Evolutionary conservation across 352 stramenopile species (phyloP).

Genomic region (Pythium dissotocum): DNA sequence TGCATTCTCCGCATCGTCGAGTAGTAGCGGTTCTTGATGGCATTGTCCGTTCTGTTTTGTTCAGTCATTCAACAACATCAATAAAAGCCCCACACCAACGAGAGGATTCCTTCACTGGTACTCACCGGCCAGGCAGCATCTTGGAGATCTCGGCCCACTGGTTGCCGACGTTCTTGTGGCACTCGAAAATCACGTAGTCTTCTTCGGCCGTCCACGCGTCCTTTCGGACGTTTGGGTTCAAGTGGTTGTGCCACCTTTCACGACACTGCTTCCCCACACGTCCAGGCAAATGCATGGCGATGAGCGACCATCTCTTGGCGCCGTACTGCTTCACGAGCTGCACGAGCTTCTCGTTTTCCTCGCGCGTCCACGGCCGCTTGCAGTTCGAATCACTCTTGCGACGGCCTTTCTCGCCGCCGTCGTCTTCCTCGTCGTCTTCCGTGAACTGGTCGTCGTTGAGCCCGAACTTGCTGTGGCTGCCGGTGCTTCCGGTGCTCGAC

Average conservation of each 20-base stretch:
- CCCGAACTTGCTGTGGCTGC: conserved; percentile 18
- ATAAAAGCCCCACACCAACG: conserved; percentile 7
- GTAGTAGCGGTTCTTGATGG: conserved; percentile 93
- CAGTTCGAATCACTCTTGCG: conserved; percentile 81
- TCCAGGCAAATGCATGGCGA: conserved; percentile 86
- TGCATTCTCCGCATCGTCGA: conserved; percentile 91
- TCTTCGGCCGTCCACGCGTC: conserved; percentile 89
- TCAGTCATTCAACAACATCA: not conserved
- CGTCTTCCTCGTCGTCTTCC: conserved; percentile 77
- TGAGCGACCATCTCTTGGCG: conserved; percentile 88
- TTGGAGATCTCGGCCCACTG: conserved; percentile 92
- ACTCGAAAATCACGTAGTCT: conserved; percentile 90
- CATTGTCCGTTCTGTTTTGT: conserved; percentile 77
- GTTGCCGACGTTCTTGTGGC: conserved; percentile 91
- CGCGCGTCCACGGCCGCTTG: conserved; percentile 83
- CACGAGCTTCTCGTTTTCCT: conserved; percentile 90
- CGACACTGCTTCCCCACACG: conserved; percentile 90
- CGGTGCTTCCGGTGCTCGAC: conserved; percentile 24
- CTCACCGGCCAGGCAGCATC: conserved; percentile 85
- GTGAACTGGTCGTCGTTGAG: conserved; percentile 54
- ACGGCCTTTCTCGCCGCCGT: conserved; percentile 45
- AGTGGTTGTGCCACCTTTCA: conserved; percentile 88
- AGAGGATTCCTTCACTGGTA: not conserved
- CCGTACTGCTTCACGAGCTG: conserved; percentile 90
- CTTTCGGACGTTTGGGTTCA: conserved; percentile 87